Evolutionary conservation across 257 asterid species (phyloP).

Genomic region (Rehmannia glutinosa): DNA sequence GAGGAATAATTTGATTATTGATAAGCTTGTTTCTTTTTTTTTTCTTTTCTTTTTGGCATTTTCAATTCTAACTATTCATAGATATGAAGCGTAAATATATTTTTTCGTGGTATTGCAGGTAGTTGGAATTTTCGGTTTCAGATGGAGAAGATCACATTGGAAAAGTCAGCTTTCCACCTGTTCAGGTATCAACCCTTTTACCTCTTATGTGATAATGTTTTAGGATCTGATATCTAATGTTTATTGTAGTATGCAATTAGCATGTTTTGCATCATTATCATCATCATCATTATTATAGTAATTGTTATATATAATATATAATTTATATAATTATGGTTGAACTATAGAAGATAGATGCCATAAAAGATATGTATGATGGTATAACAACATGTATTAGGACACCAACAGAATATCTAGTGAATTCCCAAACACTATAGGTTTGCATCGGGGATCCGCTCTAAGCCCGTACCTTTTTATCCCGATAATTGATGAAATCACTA

Average conservation of each 20-base stretch:
- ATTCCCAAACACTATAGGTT: too few relatives aligned
- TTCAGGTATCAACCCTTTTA: constrained; percentile 55
- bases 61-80: background rate
- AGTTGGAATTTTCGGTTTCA: constrained; percentile 89
- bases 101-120: constrained; percentile 40
- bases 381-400: too few relatives aligned
- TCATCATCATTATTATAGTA: background rate
- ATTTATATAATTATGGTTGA: too few relatives aligned
- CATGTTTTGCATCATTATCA: background rate
- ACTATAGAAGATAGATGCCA: too few relatives aligned
- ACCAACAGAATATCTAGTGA: too few relatives aligned
- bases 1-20: background rate
- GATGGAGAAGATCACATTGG: constrained; percentile 97
- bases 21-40: background rate
- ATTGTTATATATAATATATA: background rate
- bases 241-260: background rate
- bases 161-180: constrained; percentile 85
- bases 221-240: constrained; percentile 3
- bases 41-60: background rate
- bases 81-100: constrained; percentile 10
- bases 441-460: too few relatives aligned
- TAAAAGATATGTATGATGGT: too few relatives aligned
- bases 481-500: too few relatives aligned
- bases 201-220: background rate
- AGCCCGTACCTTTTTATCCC: too few relatives aligned